These are phyloP conservation scores for Rauvolfia tetraphylla DNA, from an alignment of 257 asterid genomes.

Conservation along the genomic window DNA sequence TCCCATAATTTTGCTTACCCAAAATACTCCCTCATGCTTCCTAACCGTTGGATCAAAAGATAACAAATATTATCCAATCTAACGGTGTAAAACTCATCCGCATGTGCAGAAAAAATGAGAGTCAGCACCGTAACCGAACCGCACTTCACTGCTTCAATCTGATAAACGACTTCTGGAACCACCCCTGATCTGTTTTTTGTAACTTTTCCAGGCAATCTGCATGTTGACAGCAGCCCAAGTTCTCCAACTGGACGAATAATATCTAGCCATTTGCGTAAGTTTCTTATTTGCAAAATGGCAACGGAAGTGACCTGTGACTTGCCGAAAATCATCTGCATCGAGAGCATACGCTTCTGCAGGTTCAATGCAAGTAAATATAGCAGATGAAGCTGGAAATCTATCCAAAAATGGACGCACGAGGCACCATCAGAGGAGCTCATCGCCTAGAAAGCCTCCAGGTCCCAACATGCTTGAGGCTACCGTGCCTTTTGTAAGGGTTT, in stretches of 20 bases:
- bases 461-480: constrained; percentile 26
- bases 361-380: constrained; percentile 27
- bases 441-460: constrained; percentile 38
- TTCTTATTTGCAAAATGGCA: constrained; percentile 28
- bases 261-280: constrained; percentile 29
- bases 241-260: constrained; percentile 43
- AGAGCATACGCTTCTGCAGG: constrained; percentile 30
- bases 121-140: no score
- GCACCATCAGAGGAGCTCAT: constrained; percentile 40
- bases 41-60: no score
- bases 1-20: no score
- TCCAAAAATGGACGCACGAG: constrained; percentile 31
- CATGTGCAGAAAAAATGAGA: no score
- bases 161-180: background rate
- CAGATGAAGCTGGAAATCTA: constrained; percentile 32
- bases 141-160: background rate
- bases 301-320: constrained; percentile 32
- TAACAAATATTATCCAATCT: no score
- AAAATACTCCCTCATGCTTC: no score
- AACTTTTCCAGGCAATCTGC: constrained; percentile 37
- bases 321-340: constrained; percentile 24
- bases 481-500: constrained; percentile 17
- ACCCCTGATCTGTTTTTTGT: background rate
- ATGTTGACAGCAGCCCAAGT: constrained; percentile 41
- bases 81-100: no score